A percentile compares a stretch with the other conserved stretches of the same genome.
Conservation (phyloP, 768 basidiomycete genomes). For the Jaapia argillacea region DNA sequence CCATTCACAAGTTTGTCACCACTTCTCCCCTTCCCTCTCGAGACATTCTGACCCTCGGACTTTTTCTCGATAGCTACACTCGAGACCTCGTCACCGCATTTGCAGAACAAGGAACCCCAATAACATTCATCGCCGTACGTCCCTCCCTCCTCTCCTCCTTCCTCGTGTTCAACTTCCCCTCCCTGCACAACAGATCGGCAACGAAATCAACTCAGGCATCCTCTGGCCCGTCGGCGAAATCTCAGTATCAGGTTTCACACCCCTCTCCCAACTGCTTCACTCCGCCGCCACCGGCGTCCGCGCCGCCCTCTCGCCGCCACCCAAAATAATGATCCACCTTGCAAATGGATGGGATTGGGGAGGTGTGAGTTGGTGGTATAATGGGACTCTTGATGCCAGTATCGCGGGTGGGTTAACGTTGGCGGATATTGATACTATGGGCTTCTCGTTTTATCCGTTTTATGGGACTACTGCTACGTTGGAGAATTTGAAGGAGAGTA, state of each 20-base stretch:
- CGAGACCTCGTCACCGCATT: constrained; percentile 41
- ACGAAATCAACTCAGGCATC: constrained; percentile 58
- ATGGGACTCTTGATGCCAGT: constrained; percentile 36
- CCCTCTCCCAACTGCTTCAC: constrained; percentile 48
- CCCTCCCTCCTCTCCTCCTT: not conserved
- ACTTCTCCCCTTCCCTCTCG: too few relatives aligned
- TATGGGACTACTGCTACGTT: constrained; percentile 49
- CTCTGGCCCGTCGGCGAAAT: constrained; percentile 52
- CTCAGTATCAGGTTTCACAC: constrained; percentile 39
- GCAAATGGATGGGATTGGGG: constrained; percentile 51
- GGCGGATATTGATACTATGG: constrained; percentile 45
- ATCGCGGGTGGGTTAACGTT: constrained; percentile 38
- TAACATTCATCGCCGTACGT: constrained; percentile 30
- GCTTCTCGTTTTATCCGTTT: constrained; percentile 60
- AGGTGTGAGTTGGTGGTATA: constrained; percentile 37
- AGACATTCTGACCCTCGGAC: not conserved
- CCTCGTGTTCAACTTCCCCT: not conserved
- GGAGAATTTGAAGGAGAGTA: constrained; percentile 35
- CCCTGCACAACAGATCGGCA: constrained; percentile 45
- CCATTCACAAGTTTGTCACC: constrained; percentile 41
- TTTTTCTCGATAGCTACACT: constrained; percentile 32
- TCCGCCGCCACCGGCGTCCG: constrained; percentile 48
- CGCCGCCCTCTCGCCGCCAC: constrained; percentile 26
- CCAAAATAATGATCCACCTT: constrained; percentile 45
- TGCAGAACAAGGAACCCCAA: constrained; percentile 40